A percentile compares a stretch with the other conserved stretches of the same genome.
Evolutionary conservation across 208 protist genomes (phyloP).

Genomic region (Herpetomonas samuelpessoai): DNA sequence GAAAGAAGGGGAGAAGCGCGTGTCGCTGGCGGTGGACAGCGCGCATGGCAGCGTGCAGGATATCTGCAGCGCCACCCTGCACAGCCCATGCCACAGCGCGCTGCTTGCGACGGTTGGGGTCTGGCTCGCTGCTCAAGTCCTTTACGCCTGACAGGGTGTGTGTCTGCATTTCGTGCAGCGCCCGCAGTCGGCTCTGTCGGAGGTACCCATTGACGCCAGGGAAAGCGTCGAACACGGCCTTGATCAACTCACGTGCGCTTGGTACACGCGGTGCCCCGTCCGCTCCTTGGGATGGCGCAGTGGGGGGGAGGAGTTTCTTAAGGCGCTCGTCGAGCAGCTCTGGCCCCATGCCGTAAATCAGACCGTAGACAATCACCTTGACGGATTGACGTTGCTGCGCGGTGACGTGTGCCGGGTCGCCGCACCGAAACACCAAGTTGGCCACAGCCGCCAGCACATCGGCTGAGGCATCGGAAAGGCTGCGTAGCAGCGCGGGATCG

Average conservation of each 20-base stretch:
- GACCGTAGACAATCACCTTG: conserved; percentile 88
- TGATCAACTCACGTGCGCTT: conserved; percentile 33
- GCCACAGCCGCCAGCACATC: conserved; percentile 60
- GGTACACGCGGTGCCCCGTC: neutral
- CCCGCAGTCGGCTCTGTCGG: conserved; percentile 36
- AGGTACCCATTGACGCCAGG: conserved; percentile 56
- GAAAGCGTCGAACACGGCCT: conserved; percentile 56
- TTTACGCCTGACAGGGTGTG: conserved; percentile 47
- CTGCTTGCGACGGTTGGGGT: conserved; percentile 61
- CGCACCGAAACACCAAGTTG: conserved; percentile 30
- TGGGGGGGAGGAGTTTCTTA: conserved; percentile 6
- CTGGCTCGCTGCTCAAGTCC: conserved; percentile 30
- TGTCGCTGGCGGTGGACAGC: conserved; percentile 61
- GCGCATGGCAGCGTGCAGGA: conserved; percentile 81
- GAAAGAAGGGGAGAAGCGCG: conserved; percentile 49
- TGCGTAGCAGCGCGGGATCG: conserved; percentile 45
- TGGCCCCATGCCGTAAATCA: conserved; percentile 88
- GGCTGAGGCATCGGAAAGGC: conserved; percentile 26
- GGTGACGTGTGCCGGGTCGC: conserved; percentile 21
- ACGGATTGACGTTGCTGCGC: conserved; percentile 43
- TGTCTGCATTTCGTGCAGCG: conserved; percentile 28
- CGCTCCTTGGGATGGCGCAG: neutral
- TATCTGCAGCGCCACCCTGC: conserved; percentile 82
- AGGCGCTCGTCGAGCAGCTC: conserved; percentile 53
- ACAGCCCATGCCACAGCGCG: conserved; percentile 62